Base-by-base conservation (phyloP, 192 early-diverging fungal species). In the Martensiomyces pterosporus region DNA sequence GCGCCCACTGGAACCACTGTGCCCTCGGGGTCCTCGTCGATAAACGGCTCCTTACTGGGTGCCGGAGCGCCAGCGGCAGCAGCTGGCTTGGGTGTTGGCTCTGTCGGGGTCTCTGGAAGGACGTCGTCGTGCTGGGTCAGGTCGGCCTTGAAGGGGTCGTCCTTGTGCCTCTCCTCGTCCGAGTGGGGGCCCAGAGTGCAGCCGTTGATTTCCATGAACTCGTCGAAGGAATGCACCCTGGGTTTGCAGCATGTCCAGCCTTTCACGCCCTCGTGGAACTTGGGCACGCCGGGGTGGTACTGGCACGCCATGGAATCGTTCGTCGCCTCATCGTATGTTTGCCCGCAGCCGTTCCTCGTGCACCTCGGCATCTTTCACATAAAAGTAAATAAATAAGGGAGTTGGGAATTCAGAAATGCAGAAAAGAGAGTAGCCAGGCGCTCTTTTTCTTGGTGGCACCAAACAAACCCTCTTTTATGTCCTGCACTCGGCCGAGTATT, bases 181-280 rank as follows among this genome's bases (percentile, higher is more conserved):
- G 65, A 68, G 60, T 99, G 96, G 18, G 72, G 54, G 18, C 93
- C 93, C 32, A 81, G 70, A 39, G 84, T 75, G 74, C 97, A 99
- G 17, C 94, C 93, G 24, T 82, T 79, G 37, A 92, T 92, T 43
- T 85, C 80, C 42, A 95, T 66, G 72, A 98, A 98, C 32, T 92
- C 92, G 68, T 96, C 86, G 58, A 98, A 98, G 38, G 88, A 85
- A 24, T 64, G 72, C 45, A 94, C 93, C 24, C 90, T 82, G 46
- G 93, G 91, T 19, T 79, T 68, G 75, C 96, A 98, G 75, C 96
- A 98, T 36, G 83, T 83, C 92, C 93, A 98, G 35, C 92, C 90
- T 75, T 92, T 89, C 35, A 85, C 76, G 54, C 92, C 96, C 62
- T 99, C 96, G 70, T 97, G 96, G 73, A 99, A 99, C 39, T 92